Percentiles rank a stretch among this genome's conserved stretches.
Evolutionary conservation across 2,329 filamentous ascomycete species (phyloP).

Genomic region (Neonectria sp.): DNA sequence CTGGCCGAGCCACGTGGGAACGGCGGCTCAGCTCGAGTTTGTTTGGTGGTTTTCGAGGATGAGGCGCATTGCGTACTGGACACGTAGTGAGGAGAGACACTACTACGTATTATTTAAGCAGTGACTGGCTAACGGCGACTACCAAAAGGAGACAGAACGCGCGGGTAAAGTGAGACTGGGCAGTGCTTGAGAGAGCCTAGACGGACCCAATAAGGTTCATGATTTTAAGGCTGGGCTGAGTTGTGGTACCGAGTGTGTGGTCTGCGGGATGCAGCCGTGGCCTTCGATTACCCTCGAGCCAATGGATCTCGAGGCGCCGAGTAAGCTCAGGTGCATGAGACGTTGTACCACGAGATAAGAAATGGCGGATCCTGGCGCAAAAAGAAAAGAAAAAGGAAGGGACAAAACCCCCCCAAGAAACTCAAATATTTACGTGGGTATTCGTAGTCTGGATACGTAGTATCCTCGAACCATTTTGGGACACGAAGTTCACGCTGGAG

Average conservation of each 20-base stretch:
- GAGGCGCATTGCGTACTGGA: background rate
- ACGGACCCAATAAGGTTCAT: background rate
- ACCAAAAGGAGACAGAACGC: constrained; percentile 8
- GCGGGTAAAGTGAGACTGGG: constrained; percentile 10
- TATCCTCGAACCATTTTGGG: background rate
- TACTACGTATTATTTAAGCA: background rate
- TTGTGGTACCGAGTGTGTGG: constrained; percentile 5
- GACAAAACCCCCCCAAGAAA: background rate
- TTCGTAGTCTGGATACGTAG: background rate
- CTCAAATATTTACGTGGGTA: no score
- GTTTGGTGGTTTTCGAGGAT: background rate
- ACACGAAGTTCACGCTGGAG: constrained; percentile 3
- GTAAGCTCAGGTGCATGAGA: constrained; percentile 1
- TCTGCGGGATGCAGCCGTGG: constrained; percentile 6
- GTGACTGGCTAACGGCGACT: constrained; percentile 8
- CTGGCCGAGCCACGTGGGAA: background rate
- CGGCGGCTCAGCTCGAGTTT: background rate
- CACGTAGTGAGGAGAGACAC: background rate
- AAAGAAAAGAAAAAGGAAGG: background rate
- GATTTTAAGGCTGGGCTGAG: background rate
- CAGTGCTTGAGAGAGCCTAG: constrained; percentile 5
- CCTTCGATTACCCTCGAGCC: constrained; percentile 3
- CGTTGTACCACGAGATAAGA: background rate
- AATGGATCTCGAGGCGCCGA: constrained; percentile 20
- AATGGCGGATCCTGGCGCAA: background rate